Evolutionary conservation across 768 basidiomycete genomes (phyloP), one percentile per base, ranked within the genome.

Genomic region (Kwoniella bestiolae): DNA sequence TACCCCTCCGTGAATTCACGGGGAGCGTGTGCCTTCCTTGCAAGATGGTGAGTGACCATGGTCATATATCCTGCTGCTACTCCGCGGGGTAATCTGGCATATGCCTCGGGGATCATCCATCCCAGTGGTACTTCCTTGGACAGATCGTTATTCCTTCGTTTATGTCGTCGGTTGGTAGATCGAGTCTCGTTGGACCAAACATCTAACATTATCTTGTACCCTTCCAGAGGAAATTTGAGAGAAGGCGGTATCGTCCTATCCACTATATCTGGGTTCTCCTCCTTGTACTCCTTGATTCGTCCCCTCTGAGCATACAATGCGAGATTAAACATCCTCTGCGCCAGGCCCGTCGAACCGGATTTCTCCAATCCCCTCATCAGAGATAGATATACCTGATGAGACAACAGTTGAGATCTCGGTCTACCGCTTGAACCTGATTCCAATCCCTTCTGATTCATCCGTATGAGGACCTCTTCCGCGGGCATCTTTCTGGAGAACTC

Each of bases 141-240:
- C 18, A 14, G 38, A 25, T 55, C 60, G n/a, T 14, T 23, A 12
- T 32, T 21, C n/a, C 25, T 5, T 50, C 29, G 35, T 12, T 12
- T 6, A 50, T 26, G 28, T 32, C 12, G 18, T 11, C 49, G 21
- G 2, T 26, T 26, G 26, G 47, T 53, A 5, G 31, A 23, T 49
- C 59, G 65, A 38, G 23, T 34, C 52, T 77, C 76, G 41, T 69
- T 66, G 2, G 25, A 71, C 68, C 72, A 77, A 16, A 72, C 52
- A 26, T 60, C 29, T 3, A 75, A 32, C 73, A 77, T 75, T 16
- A 58, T 58, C 9, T 58, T 70, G 59, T 63, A 75, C 12, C 63
- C 63, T 9, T 62, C 52, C 9, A 75, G 53, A 2, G 76, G 69
- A 11, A 77, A 57, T 46, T 51, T 55, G n/a, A 63, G 50, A 3